Base-by-base conservation (phyloP, 371 early-diverging fungal genomes). In the Nematocida sp. region DNA sequence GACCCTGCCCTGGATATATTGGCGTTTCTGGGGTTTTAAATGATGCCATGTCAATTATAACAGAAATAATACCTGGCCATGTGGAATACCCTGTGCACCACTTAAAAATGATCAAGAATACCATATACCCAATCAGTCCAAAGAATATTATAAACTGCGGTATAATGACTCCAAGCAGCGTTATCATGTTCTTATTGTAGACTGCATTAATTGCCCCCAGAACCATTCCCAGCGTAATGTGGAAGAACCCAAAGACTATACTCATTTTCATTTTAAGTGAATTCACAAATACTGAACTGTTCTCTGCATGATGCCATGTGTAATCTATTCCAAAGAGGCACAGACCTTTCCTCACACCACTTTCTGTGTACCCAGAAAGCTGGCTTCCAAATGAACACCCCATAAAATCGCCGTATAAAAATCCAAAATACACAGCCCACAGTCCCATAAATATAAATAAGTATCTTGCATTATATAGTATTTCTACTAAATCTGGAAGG, bases 211-310 rank as follows among this genome's bases (percentile, higher is more conserved):
- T 91, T n/a, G 93, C 90, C 58, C 92, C 90, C 83, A 99, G 89
- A 72, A 90, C 89, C 78, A 96, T 91, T 80, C 96, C 99, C 83
- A 96, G 92, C 7, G 90, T 87, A 97, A 99, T 96, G 84, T 98
- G 99, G 73, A 93, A 88, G 52, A 96, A 95, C 83, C 99, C 99
- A 56, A 99, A 84, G 66, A 98, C 90, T 82, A 99, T 91, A 44
- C 95, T 92, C 91, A 94, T 92, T 87, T 99, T 99, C 98, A 98
- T 98, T 90, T 98, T 99, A 90, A 97, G 94, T 47, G 95, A 95
- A 89, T 99, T 99, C 78, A 92, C 90, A 87, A 99, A 98, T 45
- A 94, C 86, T 75, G 95, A 90, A 11, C 74, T 72, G 80, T 89
- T 91, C 88, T 94, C 94, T 4, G 94, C 89, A 20, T 91, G 92